Conservation (phyloP, 2,329 filamentous ascomycete genomes). For the Fusarium sp. region DNA sequence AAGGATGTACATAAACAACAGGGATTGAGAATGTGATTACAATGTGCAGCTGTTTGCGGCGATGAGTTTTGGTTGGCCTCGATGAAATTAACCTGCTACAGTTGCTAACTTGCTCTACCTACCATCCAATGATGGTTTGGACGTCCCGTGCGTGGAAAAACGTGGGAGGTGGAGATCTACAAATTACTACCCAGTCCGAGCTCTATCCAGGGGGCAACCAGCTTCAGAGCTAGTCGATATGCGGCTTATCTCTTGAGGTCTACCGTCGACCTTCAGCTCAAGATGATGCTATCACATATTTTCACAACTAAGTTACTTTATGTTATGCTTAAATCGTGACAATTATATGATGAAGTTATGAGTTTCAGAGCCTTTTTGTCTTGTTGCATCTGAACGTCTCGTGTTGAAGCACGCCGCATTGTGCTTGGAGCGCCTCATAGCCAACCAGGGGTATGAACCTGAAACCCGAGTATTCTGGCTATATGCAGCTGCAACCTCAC, state of each 20-base stretch:
- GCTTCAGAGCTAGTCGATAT: constrained; percentile 12
- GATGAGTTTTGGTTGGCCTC: constrained; percentile 1
- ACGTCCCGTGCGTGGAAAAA: constrained; percentile 9
- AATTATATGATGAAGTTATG: not conserved
- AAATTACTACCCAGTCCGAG: constrained; percentile 21
- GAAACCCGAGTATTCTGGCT: constrained; percentile 21
- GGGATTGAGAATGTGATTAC: not conserved
- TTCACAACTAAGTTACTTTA: not conserved
- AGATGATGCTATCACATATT: not conserved
- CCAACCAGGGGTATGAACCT: constrained; percentile 18
- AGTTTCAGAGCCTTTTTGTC: not conserved
- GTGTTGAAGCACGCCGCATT: constrained; percentile 7
- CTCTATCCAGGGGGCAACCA: constrained; percentile 31
- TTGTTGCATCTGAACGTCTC: constrained; percentile 17
- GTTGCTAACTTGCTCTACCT: constrained; percentile 1
- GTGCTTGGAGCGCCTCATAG: constrained; percentile 10
- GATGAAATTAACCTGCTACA: constrained; percentile 21
- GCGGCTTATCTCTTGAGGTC: not conserved
- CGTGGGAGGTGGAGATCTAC: constrained; percentile 30
- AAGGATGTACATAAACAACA: not conserved
- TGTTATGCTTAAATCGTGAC: not conserved
- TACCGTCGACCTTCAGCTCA: not conserved
- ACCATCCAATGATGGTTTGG: constrained; percentile 20
- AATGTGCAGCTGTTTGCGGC: constrained; percentile 4
- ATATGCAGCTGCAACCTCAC: not conserved